These are phyloP conservation scores for Naganishia antarctica DNA, from an alignment of 768 basidiomycete genomes.

Conservation along the genomic window DNA sequence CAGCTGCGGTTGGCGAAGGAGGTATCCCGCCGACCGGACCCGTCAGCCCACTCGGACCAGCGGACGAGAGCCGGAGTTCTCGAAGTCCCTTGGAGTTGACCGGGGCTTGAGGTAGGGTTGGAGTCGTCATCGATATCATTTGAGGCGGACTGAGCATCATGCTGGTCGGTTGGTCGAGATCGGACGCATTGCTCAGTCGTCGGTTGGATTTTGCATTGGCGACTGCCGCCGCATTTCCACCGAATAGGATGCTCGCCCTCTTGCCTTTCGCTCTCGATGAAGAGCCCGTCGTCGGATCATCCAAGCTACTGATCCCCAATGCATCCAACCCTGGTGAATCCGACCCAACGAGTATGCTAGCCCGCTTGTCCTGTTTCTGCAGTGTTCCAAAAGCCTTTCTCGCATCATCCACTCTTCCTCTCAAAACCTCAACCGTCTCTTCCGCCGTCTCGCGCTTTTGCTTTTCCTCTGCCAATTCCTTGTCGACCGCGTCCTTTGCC, in stretches of 20 bases:
- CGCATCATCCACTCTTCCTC: constrained; percentile 45
- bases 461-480: constrained; percentile 39
- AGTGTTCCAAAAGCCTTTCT: constrained; percentile 41
- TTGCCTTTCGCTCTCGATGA: constrained; percentile 26
- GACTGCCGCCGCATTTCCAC: background rate
- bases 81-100: constrained; percentile 34
- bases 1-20: background rate
- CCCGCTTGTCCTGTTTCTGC: constrained; percentile 42
- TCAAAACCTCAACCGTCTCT: constrained; percentile 41
- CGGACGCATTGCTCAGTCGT: constrained; percentile 12
- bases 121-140: constrained; percentile 6
- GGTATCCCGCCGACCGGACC: constrained; percentile 13
- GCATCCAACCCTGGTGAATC: constrained; percentile 1
- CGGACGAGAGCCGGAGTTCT: constrained; percentile 36
- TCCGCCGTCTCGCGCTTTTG: constrained; percentile 42
- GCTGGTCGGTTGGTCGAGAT: background rate
- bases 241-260: constrained; percentile 34
- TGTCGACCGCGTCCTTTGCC: constrained; percentile 45
- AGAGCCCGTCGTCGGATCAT: no score
- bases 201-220: background rate
- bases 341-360: background rate
- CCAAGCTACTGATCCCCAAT: background rate
- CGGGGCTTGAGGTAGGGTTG: constrained; percentile 17
- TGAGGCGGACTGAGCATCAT: constrained; percentile 2
- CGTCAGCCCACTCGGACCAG: background rate